phyloP scores from a whole-genome alignment of 768 basidiomycete genomes.

The Trametes cinnabarina region DNA sequence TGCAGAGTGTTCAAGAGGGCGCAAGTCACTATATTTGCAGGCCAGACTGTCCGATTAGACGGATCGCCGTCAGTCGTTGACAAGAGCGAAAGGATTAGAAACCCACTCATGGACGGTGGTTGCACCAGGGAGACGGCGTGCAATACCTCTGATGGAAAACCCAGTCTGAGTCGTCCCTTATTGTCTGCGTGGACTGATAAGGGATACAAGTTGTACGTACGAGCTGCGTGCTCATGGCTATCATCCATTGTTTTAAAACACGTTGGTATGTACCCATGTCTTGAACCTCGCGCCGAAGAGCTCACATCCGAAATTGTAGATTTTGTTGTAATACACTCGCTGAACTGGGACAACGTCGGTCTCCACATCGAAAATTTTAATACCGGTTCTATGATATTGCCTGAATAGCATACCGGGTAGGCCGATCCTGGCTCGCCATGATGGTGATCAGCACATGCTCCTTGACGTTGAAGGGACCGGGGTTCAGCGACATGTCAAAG shows the following conservation, averaged over 20 bases:
- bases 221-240: slow-evolving; percentile 72
- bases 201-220: too few relatives aligned
- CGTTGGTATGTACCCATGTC: too few relatives aligned
- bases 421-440: slow-evolving; percentile 41
- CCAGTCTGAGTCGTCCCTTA: slow-evolving; percentile 73
- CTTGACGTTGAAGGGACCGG: slow-evolving; percentile 75
- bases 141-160: slow-evolving; percentile 77
- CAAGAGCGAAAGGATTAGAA: neutral
- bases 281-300: too few relatives aligned
- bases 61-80: too few relatives aligned
- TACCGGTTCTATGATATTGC: neutral
- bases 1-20: slow-evolving; percentile 79
- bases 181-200: too few relatives aligned
- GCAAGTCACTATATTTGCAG: slow-evolving; percentile 69
- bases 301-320: slow-evolving; percentile 49
- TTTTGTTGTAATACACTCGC: slow-evolving; percentile 62
- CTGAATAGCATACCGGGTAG: slow-evolving; percentile 36
- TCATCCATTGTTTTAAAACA: slow-evolving; percentile 66
- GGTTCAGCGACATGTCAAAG: slow-evolving; percentile 64
- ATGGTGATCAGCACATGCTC: slow-evolving; percentile 43
- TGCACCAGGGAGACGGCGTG: slow-evolving; percentile 71
- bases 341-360: slow-evolving; percentile 78
- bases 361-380: slow-evolving; percentile 20
- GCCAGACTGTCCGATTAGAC: slow-evolving; percentile 54
- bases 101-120: slow-evolving; percentile 50